These are phyloP conservation scores for Platanus orientalis DNA, from an alignment of 164 flowering plant genomes.

Conservation along the genomic window DNA sequence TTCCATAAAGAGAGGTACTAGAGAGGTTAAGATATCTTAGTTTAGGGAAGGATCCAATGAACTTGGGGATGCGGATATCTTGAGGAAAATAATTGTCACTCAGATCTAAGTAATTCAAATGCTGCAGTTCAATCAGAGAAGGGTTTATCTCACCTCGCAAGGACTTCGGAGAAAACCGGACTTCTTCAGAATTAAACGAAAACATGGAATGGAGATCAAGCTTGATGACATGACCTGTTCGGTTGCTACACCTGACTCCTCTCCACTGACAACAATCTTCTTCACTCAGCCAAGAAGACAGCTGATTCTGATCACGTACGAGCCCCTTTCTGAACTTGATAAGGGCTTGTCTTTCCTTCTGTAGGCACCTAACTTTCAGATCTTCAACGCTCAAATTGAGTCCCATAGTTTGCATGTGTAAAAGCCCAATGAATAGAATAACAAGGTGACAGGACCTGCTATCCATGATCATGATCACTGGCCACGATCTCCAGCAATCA, in stretches of 20 bases:
- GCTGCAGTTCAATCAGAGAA: conserved; percentile 20
- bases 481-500: no score
- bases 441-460: no score
- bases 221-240: conserved; percentile 19
- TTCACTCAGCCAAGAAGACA: no score
- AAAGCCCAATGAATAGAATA: no score
- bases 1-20: conserved; percentile 22
- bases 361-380: no score
- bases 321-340: no score
- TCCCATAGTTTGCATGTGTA: no score
- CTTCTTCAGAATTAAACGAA: conserved; percentile 20
- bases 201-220: conserved; percentile 19
- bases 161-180: no score
- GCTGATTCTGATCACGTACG: no score
- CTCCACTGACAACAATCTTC: conserved; percentile 27
- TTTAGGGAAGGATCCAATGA: conserved; percentile 23
- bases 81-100: conserved; percentile 27
- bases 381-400: no score
- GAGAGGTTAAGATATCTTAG: conserved; percentile 28
- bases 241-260: conserved; percentile 20
- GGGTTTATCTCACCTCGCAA: conserved; percentile 34
- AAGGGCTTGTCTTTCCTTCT: no score
- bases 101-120: conserved; percentile 26
- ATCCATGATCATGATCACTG: no score
- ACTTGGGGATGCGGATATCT: conserved; percentile 22